These are phyloP conservation scores for Talaromyces sp. DNA, from an alignment of 2,329 filamentous ascomycete genomes.

Conservation along the genomic window DNA sequence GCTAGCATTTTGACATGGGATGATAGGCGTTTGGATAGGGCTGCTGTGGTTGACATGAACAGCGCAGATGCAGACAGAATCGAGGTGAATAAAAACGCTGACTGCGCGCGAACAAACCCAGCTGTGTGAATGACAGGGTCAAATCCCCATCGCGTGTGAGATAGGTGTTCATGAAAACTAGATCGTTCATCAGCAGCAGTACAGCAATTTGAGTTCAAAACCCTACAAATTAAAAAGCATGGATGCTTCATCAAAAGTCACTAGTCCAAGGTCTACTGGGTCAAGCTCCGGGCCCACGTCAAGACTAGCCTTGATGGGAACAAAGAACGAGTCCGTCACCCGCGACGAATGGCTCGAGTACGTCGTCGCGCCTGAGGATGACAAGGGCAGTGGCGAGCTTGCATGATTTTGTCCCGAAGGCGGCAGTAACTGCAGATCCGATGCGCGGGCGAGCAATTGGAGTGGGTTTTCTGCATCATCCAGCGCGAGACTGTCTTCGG, in stretches of 20 bases:
- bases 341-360: slow-evolving; percentile 10
- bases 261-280: slow-evolving; percentile 64
- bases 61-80: slow-evolving; percentile 64
- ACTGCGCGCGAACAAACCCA: slow-evolving; percentile 61
- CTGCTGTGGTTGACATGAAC: slow-evolving; percentile 59
- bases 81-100: slow-evolving; percentile 67
- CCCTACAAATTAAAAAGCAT: slow-evolving; percentile 61
- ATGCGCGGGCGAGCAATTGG: slow-evolving; percentile 67
- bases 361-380: slow-evolving; percentile 35
- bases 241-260: slow-evolving; percentile 60
- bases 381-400: slow-evolving; percentile 22
- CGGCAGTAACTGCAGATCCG: slow-evolving; percentile 58
- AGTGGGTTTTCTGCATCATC: slow-evolving; percentile 73
- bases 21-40: slow-evolving; percentile 61
- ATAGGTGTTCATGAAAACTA: slow-evolving; percentile 65
- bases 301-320: slow-evolving; percentile 57
- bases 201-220: neutral
- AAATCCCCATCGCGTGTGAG: slow-evolving; percentile 70
- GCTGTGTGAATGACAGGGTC: slow-evolving; percentile 63
- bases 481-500: slow-evolving; percentile 53
- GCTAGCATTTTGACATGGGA: slow-evolving; percentile 61
- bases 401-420: slow-evolving; percentile 19
- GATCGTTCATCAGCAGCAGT: neutral
- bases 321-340: slow-evolving; percentile 59
- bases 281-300: slow-evolving; percentile 62